Conservation (phyloP, 768 basidiomycete genomes). For the Gymnopilus dilepis region DNA sequence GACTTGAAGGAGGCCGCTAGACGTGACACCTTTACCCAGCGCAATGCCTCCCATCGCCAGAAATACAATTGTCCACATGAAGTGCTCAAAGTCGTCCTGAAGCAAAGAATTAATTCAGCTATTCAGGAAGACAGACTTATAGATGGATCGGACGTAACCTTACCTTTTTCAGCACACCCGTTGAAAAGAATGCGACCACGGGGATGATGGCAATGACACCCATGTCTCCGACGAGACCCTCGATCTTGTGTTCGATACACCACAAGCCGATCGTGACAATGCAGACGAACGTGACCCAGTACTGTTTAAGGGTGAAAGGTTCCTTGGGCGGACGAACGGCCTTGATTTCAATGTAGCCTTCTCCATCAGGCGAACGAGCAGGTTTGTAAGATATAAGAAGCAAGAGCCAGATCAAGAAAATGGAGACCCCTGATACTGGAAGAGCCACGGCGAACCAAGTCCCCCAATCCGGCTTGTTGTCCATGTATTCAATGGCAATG, state of each 20-base stretch:
- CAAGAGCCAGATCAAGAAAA: constrained; percentile 91
- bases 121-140: constrained; percentile 8
- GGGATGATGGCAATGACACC: constrained; percentile 96
- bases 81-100: constrained; percentile 94
- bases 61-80: constrained; percentile 94
- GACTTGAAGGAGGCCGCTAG: constrained; percentile 85
- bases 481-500: constrained; percentile 89
- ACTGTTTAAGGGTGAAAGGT: constrained; percentile 82
- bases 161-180: constrained; percentile 93
- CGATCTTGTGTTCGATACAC: constrained; percentile 85
- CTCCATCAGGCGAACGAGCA: constrained; percentile 70
- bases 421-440: constrained; percentile 86
- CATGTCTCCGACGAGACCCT: constrained; percentile 89
- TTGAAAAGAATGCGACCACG: constrained; percentile 91
- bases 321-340: constrained; percentile 86
- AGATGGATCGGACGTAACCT: constrained; percentile 12
- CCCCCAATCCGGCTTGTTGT: constrained; percentile 84
- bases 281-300: constrained; percentile 87
- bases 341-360: constrained; percentile 82
- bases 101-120: constrained; percentile 15
- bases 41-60: constrained; percentile 98
- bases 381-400: constrained; percentile 85
- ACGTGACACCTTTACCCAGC: constrained; percentile 89
- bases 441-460: constrained; percentile 94
- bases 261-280: constrained; percentile 85